Conservation (phyloP, 345 rosid species). For the Populus tremula region DNA sequence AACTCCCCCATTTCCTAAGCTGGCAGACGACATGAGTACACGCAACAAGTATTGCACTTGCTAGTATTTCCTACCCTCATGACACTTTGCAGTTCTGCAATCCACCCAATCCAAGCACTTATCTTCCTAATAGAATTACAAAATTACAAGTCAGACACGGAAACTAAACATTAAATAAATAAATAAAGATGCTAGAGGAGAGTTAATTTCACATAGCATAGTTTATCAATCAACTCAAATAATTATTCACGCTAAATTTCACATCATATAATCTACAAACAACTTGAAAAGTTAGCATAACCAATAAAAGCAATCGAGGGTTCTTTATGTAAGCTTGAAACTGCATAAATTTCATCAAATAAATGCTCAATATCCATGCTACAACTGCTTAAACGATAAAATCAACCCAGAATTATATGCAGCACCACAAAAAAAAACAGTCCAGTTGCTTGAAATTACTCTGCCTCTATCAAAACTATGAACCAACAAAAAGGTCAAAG, state of each 20-base stretch:
- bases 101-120: slow-evolving; percentile 42
- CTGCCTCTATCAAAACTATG: neutral
- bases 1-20: slow-evolving; percentile 84
- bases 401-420: neutral
- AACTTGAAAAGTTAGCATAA: neutral
- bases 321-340: neutral
- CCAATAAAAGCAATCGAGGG: neutral
- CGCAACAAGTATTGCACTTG: slow-evolving; percentile 21
- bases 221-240: neutral
- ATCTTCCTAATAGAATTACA: slow-evolving; percentile 44
- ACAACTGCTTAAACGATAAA: neutral
- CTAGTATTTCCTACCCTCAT: slow-evolving; percentile 41
- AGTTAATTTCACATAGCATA: neutral
- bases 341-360: neutral
- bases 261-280: neutral
- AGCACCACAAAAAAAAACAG: neutral
- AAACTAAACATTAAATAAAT: neutral
- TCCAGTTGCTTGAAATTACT: neutral
- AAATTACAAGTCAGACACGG: slow-evolving; percentile 29
- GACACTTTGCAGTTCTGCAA: slow-evolving; percentile 29
- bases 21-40: slow-evolving; percentile 73
- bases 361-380: neutral
- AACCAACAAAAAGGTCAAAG: neutral
- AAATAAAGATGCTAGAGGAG: neutral
- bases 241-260: neutral